Conservation (phyloP, 148 eudicot genomes). For the Rhododendron vialii region DNA sequence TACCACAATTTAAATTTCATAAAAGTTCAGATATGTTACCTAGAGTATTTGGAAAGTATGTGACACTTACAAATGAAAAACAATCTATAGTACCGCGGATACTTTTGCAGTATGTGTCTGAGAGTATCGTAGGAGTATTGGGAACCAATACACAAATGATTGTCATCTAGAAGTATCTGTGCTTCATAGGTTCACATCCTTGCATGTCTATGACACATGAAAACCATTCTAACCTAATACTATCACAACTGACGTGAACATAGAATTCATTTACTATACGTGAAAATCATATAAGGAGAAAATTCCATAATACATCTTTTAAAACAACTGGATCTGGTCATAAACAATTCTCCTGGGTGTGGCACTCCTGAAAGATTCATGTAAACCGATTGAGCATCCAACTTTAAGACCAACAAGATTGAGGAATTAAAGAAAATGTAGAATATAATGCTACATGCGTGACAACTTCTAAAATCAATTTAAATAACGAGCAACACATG, state of each 20-base stretch:
- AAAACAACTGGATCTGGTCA: background rate
- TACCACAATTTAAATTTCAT: background rate
- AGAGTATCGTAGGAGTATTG: background rate
- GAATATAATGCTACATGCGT: background rate
- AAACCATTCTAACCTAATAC: background rate
- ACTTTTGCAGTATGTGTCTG: background rate
- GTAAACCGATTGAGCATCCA: background rate
- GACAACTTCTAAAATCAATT: background rate
- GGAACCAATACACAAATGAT: background rate
- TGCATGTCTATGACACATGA: background rate
- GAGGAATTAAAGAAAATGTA: background rate
- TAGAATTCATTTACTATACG: constrained; percentile 3
- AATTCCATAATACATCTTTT: background rate
- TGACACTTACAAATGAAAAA: background rate
- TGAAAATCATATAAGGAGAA: background rate
- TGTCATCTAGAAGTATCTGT: background rate
- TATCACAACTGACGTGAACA: background rate
- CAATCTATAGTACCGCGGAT: background rate
- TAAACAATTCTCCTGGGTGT: background rate
- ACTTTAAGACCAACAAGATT: background rate
- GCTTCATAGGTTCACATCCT: background rate
- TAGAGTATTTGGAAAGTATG: background rate
- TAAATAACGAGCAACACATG: background rate
- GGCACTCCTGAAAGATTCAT: background rate
- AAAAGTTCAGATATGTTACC: background rate